Base-by-base conservation (phyloP, 768 basidiomycete species). In the Suillus ampliporus region DNA sequence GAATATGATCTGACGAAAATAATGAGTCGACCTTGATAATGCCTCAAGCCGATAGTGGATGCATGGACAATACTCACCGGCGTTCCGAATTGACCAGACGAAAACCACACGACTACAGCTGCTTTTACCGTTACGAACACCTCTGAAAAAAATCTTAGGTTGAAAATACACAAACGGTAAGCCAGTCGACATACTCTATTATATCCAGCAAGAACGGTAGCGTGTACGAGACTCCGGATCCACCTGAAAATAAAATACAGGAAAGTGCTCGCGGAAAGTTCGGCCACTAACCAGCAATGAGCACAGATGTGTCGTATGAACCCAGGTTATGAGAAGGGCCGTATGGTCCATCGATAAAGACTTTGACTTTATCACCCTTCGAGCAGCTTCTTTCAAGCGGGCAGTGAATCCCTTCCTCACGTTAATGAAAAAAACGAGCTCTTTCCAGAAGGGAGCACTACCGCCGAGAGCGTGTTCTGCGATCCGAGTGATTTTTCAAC, bases 311-410 rank as follows among this genome's bases (percentile, higher is more conserved):
- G 37, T 82, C 76, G 61, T 77, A 83, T 1, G 74, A 72, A 15
- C 65, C 65, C 48, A 86, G 62, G 38, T 74, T 66, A 5, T 79
- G 79, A 0, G 79, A 74, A 3, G 72, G 69, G 8, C 85, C 80
- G 62, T 87, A 86, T 19, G 86, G 86, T 1, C 85, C 86, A 56
- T 89, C 89, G 2, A 91, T 62, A 51, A 84, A 79, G 9, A 83
- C 85, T 41, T 77, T 77, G 23, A 84, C 71, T 51, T 68, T 71
- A 38, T 71, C 69, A 8, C 72, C 69, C 21, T 62, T 71, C 34
- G 63, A 57, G 76, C 80, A 3, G 64, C 69, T 6, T 79, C 67
- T 41, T 75, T 68, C 23, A 87, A 72, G 5, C 78, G 76, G 66
- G 77, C 76, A 0, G 89, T 89, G 72, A 89, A 84, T 0, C 89